Evolutionary conservation across 1,284 basidiomycete species (phyloP).

Genomic region (Afroboletus lepidellus): DNA sequence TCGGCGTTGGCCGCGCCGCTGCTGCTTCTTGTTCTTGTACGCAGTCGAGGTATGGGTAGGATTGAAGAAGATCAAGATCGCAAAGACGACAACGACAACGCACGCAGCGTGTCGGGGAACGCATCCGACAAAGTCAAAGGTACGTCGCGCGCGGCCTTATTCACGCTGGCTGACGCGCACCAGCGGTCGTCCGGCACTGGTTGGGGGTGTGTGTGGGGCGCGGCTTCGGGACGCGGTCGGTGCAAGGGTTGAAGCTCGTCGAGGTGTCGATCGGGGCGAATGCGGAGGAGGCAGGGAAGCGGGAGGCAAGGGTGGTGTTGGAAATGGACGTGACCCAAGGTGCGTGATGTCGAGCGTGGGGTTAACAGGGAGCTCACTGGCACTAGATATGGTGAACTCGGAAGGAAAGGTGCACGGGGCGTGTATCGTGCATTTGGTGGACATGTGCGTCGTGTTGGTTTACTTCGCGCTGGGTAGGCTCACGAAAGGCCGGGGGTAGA

Average conservation of each 20-base stretch:
- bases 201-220: not conserved
- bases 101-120: conserved; percentile 42
- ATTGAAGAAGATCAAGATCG: not conserved
- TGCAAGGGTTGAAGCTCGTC: conserved; percentile 34
- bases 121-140: conserved; percentile 42
- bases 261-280: conserved; percentile 47
- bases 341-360: conserved; percentile 24
- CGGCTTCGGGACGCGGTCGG: conserved; percentile 22
- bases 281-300: conserved; percentile 43
- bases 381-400: conserved; percentile 46
- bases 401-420: conserved; percentile 49
- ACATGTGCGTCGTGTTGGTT: conserved; percentile 39
- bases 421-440: conserved; percentile 50
- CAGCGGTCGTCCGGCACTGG: conserved; percentile 14
- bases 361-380: not conserved
- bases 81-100: no score
- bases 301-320: conserved; percentile 48
- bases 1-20: no score
- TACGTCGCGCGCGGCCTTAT: not conserved
- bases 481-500: conserved; percentile 23
- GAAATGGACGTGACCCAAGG: conserved; percentile 49
- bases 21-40: no score
- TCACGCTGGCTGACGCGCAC: no score
- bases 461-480: not conserved
- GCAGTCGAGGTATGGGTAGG: no score